Conservation (phyloP, 1,284 basidiomycete species). For the Cryptococcus amylolentus region DNA sequence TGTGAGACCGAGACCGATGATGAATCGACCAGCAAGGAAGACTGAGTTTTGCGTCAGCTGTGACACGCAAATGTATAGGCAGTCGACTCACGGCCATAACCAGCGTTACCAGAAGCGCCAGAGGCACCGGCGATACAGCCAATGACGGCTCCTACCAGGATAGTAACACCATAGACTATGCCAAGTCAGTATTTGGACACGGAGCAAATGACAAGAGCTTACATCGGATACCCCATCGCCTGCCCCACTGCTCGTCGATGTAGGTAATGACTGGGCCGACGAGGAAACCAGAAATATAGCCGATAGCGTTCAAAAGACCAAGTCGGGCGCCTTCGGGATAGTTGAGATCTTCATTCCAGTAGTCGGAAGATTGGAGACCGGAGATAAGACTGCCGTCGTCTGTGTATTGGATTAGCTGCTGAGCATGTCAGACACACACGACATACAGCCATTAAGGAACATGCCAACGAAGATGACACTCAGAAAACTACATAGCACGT, state of each 20-base stretch:
- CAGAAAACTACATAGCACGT: slow-evolving; percentile 37
- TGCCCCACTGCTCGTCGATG: slow-evolving; percentile 46
- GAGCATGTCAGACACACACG: background rate
- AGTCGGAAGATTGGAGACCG: slow-evolving; percentile 47
- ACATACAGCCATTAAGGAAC: slow-evolving; percentile 50
- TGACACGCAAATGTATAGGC: background rate
- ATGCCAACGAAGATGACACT: slow-evolving; percentile 51
- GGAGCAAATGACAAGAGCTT: slow-evolving; percentile 8
- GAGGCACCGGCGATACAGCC: slow-evolving; percentile 44
- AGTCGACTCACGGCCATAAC: slow-evolving; percentile 40
- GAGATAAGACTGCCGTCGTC: slow-evolving; percentile 49
- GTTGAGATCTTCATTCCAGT: slow-evolving; percentile 47
- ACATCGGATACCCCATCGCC: slow-evolving; percentile 51
- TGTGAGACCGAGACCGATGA: slow-evolving; percentile 49
- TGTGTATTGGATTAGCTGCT: slow-evolving; percentile 7
- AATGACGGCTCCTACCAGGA: slow-evolving; percentile 46
- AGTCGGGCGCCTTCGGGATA: slow-evolving; percentile 33
- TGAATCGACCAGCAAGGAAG: slow-evolving; percentile 43
- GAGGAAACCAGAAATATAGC: slow-evolving; percentile 42
- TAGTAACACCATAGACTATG: slow-evolving; percentile 47
- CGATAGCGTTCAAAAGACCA: slow-evolving; percentile 48
- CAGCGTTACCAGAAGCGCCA: slow-evolving; percentile 44
- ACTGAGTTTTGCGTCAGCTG: slow-evolving; percentile 16
- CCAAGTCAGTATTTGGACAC: background rate
- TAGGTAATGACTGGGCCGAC: slow-evolving; percentile 48